Evolutionary conservation across 495 filamentous ascomycete species (phyloP), one percentile per base, ranked within the genome.

Genomic region (Evernia prunastri): DNA sequence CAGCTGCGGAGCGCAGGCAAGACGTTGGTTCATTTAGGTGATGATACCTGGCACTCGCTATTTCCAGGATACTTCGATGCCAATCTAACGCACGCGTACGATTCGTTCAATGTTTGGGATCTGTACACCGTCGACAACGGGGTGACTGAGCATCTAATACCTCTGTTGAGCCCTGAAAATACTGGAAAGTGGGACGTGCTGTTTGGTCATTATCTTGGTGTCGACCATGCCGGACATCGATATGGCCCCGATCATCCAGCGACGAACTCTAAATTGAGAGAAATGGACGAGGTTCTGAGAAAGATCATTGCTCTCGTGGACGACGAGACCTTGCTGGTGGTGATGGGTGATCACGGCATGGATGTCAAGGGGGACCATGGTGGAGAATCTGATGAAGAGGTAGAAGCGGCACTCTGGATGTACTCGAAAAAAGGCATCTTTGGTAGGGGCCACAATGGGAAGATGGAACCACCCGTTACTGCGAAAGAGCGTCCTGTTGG

Each of bases 291-390:
- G 6, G 83, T 96, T 43, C 79, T 97, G 65, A 81, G 85, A 31
- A 78, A 88, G 13, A 75, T 97, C 40, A 85, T 91, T 29, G 80
- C 82, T 4, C 78, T 78, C 12, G 73, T 97, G 17, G 93, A 96
- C 69, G 89, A 96, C 49, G 76, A 89, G 39, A 97, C 94, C 4
- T 76, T 98, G 35, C 77, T 98, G 56, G 87, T 98, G 20, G 89
- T 97, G 20, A 96, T 98, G 90, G 94, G 94, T 13, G 94, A 98
- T 73, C 94, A 98, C 73, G 94, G 94, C 12, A 98, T 98, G 94
- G 94, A 98, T 75, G 78, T 81, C 31, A 98, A 98, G 76, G 94
- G 94, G 10, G 94, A 98, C 70, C 94, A 98, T 70, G 94, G 94
- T 49, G 94, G 94, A 53, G 94, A 98, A 75, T 96, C 92, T 17